Evolutionary conservation across 192 early-diverging fungal species (phyloP), one percentile per base, ranked within the genome.

Genomic region (Rhizophlyctis rosea): DNA sequence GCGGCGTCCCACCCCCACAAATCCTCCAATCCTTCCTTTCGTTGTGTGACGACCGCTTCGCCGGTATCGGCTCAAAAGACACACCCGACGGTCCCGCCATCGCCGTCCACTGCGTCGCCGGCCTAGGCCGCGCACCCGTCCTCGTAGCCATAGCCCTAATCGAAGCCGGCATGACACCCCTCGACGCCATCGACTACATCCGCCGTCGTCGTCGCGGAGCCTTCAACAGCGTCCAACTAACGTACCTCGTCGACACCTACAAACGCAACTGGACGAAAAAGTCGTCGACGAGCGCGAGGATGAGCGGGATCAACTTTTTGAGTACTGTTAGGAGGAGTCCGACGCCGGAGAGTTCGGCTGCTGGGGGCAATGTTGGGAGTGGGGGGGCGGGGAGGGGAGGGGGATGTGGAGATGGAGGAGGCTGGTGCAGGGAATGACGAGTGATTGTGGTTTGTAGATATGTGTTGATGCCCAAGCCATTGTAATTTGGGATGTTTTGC

Each of bases 61-160:
- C 56, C 53, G 64, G 69, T 23, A 0, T 82, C 70, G 47, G 18
- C 2, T n/a, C 36, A 18, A 14, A 23, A 21, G 32, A 29, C 28
- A 62, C 50, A 47, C 34, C 21, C 61, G 36, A 33, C 30, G 54
- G 50, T n/a, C 62, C 36, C 52, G 34, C 51, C 29, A 54, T 54
- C 50, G 63, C 64, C 9, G 87, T 96, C 3, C 95, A 98, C 66
- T 98, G 95, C 68, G 94, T 98, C 23, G 92, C 95, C 3, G 95
- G 95, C 28, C 82, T 98, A 4, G 95, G 95, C 4, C 88, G 96
- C 27, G 96, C 96, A 13, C 96, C 96, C 1, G 88, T 94, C 16
- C 78, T 99, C 4, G 95, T 93, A 14, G 89, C 89, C 1, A 85
- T 93, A 64, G 88, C 90, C 4, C 71, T 93, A 36, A 88, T 93